Conservation (phyloP, 2,329 filamentous ascomycete genomes). For the Botrytis hyacinthi region DNA sequence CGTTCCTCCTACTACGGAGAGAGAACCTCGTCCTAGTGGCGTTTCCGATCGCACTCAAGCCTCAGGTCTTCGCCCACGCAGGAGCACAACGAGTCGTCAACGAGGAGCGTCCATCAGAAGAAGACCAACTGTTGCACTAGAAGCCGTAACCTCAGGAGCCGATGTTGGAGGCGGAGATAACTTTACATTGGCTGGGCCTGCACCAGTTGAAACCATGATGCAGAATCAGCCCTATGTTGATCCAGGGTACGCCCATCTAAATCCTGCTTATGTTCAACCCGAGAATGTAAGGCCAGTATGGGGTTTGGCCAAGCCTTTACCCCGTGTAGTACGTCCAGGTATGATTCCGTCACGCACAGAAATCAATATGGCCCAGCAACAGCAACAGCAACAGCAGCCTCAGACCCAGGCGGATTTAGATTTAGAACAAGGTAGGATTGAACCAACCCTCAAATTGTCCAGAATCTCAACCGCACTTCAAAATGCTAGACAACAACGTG, state of each 20-base stretch:
- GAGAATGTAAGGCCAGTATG: slow-evolving; percentile 50
- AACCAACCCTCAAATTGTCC: slow-evolving; percentile 33
- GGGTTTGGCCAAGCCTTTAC: slow-evolving; percentile 53
- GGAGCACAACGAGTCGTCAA: slow-evolving; percentile 12
- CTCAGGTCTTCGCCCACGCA: slow-evolving; percentile 19
- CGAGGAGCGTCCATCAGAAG: slow-evolving; percentile 19
- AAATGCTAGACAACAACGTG: slow-evolving; percentile 28
- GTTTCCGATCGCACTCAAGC: slow-evolving; percentile 5
- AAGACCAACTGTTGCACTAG: slow-evolving; percentile 18
- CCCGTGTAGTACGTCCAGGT: slow-evolving; percentile 51
- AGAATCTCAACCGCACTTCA: slow-evolving; percentile 30
- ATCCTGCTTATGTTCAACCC: slow-evolving; percentile 54
- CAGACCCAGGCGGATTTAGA: slow-evolving; percentile 43
- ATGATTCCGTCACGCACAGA: slow-evolving; percentile 50
- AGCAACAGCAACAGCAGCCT: slow-evolving; percentile 33
- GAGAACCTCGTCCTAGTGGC: slow-evolving; percentile 5
- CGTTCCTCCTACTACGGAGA: slow-evolving; percentile 4
- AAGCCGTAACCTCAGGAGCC: slow-evolving; percentile 13
- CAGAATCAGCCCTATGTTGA: slow-evolving; percentile 49
- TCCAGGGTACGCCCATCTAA: slow-evolving; percentile 52
- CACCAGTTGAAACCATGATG: slow-evolving; percentile 28
- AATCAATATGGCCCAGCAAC: slow-evolving; percentile 39
- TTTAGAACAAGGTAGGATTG: slow-evolving; percentile 44
- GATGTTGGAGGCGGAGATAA: slow-evolving; percentile 23
- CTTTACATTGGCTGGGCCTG: slow-evolving; percentile 36